phyloP scores from a whole-genome alignment of 305 asterid genomes.

The Rubia tinctorum region DNA sequence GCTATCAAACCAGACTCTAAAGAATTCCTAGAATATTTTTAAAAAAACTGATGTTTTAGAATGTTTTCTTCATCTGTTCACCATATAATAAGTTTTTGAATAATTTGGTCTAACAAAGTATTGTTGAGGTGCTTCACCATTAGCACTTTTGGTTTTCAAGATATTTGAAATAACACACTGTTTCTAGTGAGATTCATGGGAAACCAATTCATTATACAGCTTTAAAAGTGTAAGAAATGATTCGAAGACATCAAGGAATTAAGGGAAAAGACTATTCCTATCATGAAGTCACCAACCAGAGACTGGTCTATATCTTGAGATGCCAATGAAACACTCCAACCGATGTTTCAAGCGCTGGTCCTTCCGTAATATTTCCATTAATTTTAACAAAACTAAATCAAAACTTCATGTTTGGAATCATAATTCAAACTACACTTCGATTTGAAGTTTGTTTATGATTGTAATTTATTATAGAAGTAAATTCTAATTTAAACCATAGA shows the following conservation, averaged over 20 bases:
- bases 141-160: not conserved
- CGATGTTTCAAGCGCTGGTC: constrained; percentile 82
- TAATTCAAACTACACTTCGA: not conserved
- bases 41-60: not conserved
- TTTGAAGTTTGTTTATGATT: no score
- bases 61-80: not conserved
- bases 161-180: not conserved
- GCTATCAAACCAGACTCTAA: no score
- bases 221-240: not conserved
- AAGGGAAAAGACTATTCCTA: not conserved
- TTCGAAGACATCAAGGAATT: not conserved
- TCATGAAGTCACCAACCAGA: constrained; percentile 44
- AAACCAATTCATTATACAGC: not conserved
- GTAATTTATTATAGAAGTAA: not conserved
- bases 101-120: no score
- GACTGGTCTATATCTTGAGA: constrained; percentile 67
- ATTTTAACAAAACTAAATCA: not conserved
- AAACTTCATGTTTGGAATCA: not conserved
- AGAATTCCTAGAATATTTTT: not conserved
- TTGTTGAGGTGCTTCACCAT: not conserved
- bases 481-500: no score
- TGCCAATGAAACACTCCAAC: constrained; percentile 83
- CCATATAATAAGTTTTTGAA: not conserved
- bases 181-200: not conserved
- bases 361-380: constrained; percentile 34